Evolutionary conservation across 1,284 basidiomycete genomes (phyloP).

Genomic region (Pisolithus thermaeus): DNA sequence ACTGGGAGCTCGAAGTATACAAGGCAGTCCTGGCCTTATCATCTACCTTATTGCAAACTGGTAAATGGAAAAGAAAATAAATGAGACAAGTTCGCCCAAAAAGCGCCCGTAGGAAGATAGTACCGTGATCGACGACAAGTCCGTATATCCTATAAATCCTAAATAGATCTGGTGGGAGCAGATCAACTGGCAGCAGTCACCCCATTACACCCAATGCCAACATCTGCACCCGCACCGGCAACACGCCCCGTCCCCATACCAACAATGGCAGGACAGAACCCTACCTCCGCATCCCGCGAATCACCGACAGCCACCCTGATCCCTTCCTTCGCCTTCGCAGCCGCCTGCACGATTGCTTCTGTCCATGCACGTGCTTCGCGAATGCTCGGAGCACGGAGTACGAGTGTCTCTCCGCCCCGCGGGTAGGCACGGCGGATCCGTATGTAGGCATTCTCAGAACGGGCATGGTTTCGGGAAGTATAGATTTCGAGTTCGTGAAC

Average conservation of each 20-base stretch:
- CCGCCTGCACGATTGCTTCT: slow-evolving; percentile 40
- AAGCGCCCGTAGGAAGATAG: no score
- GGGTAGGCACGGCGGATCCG: slow-evolving; percentile 62
- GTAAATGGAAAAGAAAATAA: no score
- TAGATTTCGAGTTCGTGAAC: slow-evolving; percentile 61
- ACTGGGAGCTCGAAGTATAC: no score
- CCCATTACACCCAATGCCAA: neutral
- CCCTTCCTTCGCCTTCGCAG: slow-evolving; percentile 32
- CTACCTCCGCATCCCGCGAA: neutral
- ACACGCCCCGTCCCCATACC: neutral
- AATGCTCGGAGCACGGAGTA: slow-evolving; percentile 52
- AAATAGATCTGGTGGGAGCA: neutral
- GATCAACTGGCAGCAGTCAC: neutral
- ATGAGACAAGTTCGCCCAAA: no score
- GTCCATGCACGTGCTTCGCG: slow-evolving; percentile 68
- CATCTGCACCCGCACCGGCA: neutral
- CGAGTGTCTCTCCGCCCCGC: slow-evolving; percentile 68
- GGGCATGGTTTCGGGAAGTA: slow-evolving; percentile 36
- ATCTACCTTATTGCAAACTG: no score
- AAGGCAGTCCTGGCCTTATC: no score
- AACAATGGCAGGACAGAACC: neutral
- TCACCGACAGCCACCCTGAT: neutral
- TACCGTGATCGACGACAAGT: no score
- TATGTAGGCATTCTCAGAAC: slow-evolving; percentile 58
- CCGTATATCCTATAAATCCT: neutral